Conservation (phyloP, 2,329 filamentous ascomycete species). For the Penicillium sp. region DNA sequence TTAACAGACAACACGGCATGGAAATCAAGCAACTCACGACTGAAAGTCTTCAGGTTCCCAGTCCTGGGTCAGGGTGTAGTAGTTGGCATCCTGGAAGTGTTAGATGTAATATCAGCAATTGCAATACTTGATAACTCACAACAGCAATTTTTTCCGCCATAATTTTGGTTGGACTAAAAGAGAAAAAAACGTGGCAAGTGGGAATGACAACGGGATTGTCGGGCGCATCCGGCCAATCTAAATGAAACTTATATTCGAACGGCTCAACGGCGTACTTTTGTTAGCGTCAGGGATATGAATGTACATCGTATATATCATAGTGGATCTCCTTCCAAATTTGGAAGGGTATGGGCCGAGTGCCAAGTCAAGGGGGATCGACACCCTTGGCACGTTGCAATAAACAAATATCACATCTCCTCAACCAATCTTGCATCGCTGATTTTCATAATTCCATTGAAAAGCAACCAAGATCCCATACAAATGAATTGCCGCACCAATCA, state of each 20-base stretch:
- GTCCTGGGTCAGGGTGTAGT: slow-evolving; percentile 2
- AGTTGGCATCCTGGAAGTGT: slow-evolving; percentile 6
- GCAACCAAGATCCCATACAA: not conserved
- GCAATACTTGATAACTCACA: not conserved
- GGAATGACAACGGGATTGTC: not conserved
- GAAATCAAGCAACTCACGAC: slow-evolving; percentile 7
- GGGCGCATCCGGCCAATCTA: not conserved
- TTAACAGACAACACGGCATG: not conserved
- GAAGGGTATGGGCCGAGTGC: not conserved
- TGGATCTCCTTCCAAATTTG: not conserved
- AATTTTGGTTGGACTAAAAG: not conserved
- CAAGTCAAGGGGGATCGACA: not conserved
- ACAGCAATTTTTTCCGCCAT: not conserved
- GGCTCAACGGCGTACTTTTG: not conserved
- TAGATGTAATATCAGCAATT: not conserved
- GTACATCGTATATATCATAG: not conserved
- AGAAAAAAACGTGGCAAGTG: slow-evolving; percentile 1
- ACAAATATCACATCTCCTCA: not conserved
- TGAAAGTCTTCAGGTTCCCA: slow-evolving; percentile 9
- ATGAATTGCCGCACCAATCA: slow-evolving; percentile 7
- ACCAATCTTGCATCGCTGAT: not conserved
- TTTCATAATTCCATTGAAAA: not conserved
- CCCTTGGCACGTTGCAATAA: not conserved
- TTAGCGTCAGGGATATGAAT: not conserved
- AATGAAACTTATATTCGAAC: not conserved